Base-by-base conservation (phyloP, 2,329 filamentous ascomycete species). In the Penicillium corylophilum region DNA sequence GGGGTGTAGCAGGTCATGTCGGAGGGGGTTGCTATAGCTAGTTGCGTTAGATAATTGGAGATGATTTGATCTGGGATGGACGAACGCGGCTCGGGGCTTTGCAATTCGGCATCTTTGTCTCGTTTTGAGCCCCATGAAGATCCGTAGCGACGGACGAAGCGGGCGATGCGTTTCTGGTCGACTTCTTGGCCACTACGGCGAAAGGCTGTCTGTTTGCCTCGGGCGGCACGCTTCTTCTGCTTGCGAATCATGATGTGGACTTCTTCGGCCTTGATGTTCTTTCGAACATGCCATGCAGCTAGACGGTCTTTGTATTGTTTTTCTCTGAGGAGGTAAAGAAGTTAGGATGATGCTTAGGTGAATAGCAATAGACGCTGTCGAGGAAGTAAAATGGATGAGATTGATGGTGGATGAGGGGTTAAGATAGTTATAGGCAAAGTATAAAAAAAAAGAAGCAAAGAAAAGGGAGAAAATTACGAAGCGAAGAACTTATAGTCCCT, bases 231-330 rank as follows among this genome's bases (percentile, higher is more conserved):
- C 49, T 70, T 71, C 47, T 69, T 62, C 50, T 71, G 66, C 43
- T 71, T 71, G 44, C 68, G 68, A 24, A 71, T 62, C 68, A 71
- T 71, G 36, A 71, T 48, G 36, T 70, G 66, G 35, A 69, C 67
- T 51, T 71, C 68, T 50, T 68, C 68, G 42, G 67, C 65, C 55
- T 71, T 71, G 56, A 71, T 71, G 44, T 71, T 71, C 40, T 71
- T 71, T 24, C 69, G 67, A 38, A 71, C 58, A 53, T 71, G 63
- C 69, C 69, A 71, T 31, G 66, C 64, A 12, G 68, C 66, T 6
- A 71, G 64, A 22, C 69, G 68, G 51, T 71, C 68, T 64, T 71
- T 71, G 56, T 71, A 71, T 59, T 71, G 68, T 55, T 71, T 71
- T 61, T 71, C 69, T 56, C 69, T 71, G 53, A 36, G 26, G 39